Base-by-base conservation (phyloP, 371 early-diverging fungal species). In the Coemansia linderi region DNA sequence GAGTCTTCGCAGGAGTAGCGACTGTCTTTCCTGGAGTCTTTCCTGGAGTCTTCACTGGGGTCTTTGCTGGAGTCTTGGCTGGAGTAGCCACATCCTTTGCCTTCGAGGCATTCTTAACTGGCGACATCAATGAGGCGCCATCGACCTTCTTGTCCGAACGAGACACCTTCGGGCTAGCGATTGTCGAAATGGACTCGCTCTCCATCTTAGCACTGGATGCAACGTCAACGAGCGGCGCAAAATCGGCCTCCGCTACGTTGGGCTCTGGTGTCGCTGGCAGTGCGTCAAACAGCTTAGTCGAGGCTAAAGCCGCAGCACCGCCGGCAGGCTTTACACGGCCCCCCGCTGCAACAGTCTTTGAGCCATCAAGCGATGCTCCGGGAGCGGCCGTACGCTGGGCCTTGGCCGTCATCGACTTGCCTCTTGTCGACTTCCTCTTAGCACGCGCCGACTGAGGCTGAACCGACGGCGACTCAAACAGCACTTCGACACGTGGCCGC, bases 401-500 rank as follows among this genome's bases (percentile, higher is more conserved):
- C 65, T 62, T 64, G 13, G 58, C 64, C 1, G 73, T 63, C 67
- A 58, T 72, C 1, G 74, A 59, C 43, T 71, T 64, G 50, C 33
- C 13, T 36, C 67, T 72, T 19, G 33, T 44, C 12, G 70, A 64
- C 24, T 61, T 64, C 46, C 52, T 62, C 44, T 62, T 44, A 27
- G 60, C 61, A 13, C 33, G 15, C 15, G 61, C 59, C 1, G 69
- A 54, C 54, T 71, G 61, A 10, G 48, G 43, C 39, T 52, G 54
- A 3, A 72, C 72, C 10, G 59, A 38, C 9, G 74, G 69, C 13
- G 76, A 61, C 12, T 58, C 36, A 40, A 73, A 75, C 27, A 73
- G 44, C 24, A 65, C 61, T 41, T 77, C 78, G 5, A 73, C 3
- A 15, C 74, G 67, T 31, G 66, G 66, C 17, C 78, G 78, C 64